These are phyloP conservation scores for Eremomyces bilateralis DNA, from an alignment of 495 filamentous ascomycete species.

Conservation along the genomic window DNA sequence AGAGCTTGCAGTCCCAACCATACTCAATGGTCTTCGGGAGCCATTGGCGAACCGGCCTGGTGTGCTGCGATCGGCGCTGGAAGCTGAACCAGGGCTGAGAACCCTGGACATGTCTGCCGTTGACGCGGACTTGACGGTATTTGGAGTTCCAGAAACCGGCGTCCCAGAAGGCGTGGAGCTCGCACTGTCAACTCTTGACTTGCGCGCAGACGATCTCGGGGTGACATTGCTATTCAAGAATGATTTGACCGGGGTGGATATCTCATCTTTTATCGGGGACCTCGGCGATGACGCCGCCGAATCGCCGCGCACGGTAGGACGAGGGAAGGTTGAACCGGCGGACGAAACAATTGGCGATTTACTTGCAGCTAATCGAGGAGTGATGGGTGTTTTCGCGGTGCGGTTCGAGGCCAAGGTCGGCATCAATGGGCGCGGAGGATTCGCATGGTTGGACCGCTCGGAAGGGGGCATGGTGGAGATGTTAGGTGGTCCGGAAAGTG, in stretches of 20 bases:
- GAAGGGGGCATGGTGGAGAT: conserved; percentile 6
- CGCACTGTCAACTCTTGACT: conserved; percentile 15
- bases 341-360: neutral
- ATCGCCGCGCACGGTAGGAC: neutral
- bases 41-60: too few relatives aligned
- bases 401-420: conserved; percentile 18
- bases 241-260: conserved; percentile 13
- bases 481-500: too few relatives aligned
- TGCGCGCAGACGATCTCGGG: conserved; percentile 19
- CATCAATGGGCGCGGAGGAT: conserved; percentile 13
- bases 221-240: conserved; percentile 19
- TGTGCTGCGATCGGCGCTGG: too few relatives aligned
- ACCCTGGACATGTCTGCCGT: conserved; percentile 1
- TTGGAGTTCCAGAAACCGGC: conserved; percentile 10
- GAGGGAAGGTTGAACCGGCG: neutral
- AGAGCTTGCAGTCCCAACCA: too few relatives aligned
- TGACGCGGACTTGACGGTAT: conserved; percentile 4
- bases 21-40: too few relatives aligned
- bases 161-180: conserved; percentile 14
- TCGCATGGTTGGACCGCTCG: conserved; percentile 7
- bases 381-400: conserved; percentile 15
- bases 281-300: neutral
- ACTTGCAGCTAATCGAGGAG: conserved; percentile 16
- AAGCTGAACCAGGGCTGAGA: neutral
- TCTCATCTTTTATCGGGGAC: conserved; percentile 8